These are phyloP conservation scores for Metarhizium album DNA, from an alignment of 2,329 filamentous ascomycete genomes.

Conservation along the genomic window DNA sequence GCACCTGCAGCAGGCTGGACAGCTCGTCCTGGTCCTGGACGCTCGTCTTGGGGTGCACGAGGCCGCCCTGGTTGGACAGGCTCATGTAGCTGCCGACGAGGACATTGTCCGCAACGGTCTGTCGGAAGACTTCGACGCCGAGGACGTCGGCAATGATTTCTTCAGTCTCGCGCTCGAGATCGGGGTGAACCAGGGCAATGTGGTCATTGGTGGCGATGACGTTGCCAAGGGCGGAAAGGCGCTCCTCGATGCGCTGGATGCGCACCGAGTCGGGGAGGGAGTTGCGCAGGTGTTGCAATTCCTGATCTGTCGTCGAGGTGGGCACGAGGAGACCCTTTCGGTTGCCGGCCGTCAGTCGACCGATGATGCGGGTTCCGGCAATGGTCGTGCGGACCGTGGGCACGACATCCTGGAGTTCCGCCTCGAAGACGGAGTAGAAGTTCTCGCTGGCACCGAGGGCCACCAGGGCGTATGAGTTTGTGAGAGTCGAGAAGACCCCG, in stretches of 20 bases:
- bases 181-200: constrained; percentile 90
- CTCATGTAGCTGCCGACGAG: constrained; percentile 95
- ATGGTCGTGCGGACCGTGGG: constrained; percentile 96
- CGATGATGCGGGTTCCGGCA: constrained; percentile 91
- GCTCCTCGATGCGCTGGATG: constrained; percentile 96
- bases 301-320: constrained; percentile 93
- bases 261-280: constrained; percentile 83
- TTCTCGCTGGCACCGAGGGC: constrained; percentile 94
- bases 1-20: constrained; percentile 84
- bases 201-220: constrained; percentile 96
- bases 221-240: constrained; percentile 88
- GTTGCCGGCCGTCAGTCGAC: constrained; percentile 91
- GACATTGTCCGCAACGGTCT: constrained; percentile 95
- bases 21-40: constrained; percentile 98
- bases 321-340: constrained; percentile 93
- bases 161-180: constrained; percentile 94
- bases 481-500: constrained; percentile 92
- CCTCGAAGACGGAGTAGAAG: constrained; percentile 98
- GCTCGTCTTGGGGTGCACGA: constrained; percentile 93
- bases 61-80: constrained; percentile 87
- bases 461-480: constrained; percentile 92
- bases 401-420: constrained; percentile 93
- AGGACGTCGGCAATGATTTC: constrained; percentile 95
- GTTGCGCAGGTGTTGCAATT: constrained; percentile 94
- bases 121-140: constrained; percentile 80